phyloP scores from a whole-genome alignment of 768 basidiomycete genomes.

The Rhodotorula graminis region DNA sequence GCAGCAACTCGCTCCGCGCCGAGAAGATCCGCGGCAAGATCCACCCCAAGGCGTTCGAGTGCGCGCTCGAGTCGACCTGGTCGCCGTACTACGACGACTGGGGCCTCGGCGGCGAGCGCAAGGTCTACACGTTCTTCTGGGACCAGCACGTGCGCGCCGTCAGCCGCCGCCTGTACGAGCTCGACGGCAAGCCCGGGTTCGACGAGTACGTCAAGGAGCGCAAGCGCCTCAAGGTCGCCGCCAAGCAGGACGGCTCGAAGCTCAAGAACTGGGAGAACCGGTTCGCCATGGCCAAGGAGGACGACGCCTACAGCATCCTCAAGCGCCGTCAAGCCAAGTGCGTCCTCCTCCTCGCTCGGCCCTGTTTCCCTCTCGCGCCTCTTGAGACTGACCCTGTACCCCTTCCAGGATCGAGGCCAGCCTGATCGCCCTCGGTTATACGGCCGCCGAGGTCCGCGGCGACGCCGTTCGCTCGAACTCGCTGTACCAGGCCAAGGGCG shows the following conservation, averaged over 20 bases:
- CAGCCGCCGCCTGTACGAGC: not conserved
- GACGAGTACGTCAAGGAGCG: not conserved
- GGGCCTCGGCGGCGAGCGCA: not conserved
- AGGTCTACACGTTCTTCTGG: constrained; percentile 6
- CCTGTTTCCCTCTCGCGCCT: not conserved
- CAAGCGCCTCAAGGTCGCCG: not conserved
- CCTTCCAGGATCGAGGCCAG: constrained; percentile 17
- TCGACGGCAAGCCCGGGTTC: not conserved
- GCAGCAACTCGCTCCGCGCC: not conserved
- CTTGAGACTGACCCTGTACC: not conserved
- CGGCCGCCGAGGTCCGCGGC: not conserved
- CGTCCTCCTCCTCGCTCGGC: too few species aligned
- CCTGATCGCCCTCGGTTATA: constrained; percentile 19
- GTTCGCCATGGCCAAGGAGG: too few species aligned
- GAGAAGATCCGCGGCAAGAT: not conserved
- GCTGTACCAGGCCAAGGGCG: not conserved
- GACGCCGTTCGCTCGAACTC: not conserved
- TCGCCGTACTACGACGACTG: not conserved
- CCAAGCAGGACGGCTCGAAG: not conserved
- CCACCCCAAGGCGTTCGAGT: not conserved
- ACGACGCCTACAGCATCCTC: too few species aligned
- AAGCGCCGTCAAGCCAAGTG: not conserved
- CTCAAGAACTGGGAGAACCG: not conserved
- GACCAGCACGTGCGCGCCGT: not conserved
- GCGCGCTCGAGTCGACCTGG: not conserved